Base-by-base conservation (phyloP, 352 stramenopile species). In the Phytophthora cryptogea region DNA sequence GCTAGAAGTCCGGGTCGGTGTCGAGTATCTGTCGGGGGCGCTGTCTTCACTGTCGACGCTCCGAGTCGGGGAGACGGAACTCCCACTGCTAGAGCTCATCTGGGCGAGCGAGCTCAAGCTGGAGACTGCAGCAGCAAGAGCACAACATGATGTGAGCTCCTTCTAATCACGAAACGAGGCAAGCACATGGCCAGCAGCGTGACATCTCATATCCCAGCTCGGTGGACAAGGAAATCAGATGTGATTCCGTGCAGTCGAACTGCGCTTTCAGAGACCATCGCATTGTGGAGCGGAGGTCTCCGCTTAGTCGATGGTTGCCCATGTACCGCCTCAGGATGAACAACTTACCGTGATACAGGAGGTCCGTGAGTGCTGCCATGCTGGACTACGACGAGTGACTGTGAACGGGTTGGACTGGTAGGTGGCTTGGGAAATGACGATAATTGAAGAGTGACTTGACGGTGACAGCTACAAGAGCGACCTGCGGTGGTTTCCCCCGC, bases 191-290 rank as follows among this genome's bases (percentile, higher is more conserved):
- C 16, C 14, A 41, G 27, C 45, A 31, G 35, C 53, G 54, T 62
- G 54, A 62, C 54, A 60, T 54, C 50, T 70, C 47, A 66, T 70
- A 70, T 66, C 57, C 50, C 62, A 70, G 62, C 17, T 65, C 20
- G 36, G 26, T 20, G 33, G 42, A 33, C 26, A 50, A 23, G 31
- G 27, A 62, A 70, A 66, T 66, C 56, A 70, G 50, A 59, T 66
- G 28, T 70, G 62, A 70, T 70, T 58, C 30, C 20, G 44, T 17
- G 33, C 33, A 23, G 20, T 23, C 20, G 20, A 5, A 14, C 32
- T 36, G 33, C 10, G 13, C 33, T 39, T 39, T 39, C 33, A 14
- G 11, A 39, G 33, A 16, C 33, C 32, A 37, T 49, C 41, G 28
- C 33, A 36, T 54, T 42, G 28, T 37, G 31, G 30, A 33, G 49